Base-by-base conservation (phyloP, 805 yeast species). In the Cyberlindnera xylosilytica region DNA sequence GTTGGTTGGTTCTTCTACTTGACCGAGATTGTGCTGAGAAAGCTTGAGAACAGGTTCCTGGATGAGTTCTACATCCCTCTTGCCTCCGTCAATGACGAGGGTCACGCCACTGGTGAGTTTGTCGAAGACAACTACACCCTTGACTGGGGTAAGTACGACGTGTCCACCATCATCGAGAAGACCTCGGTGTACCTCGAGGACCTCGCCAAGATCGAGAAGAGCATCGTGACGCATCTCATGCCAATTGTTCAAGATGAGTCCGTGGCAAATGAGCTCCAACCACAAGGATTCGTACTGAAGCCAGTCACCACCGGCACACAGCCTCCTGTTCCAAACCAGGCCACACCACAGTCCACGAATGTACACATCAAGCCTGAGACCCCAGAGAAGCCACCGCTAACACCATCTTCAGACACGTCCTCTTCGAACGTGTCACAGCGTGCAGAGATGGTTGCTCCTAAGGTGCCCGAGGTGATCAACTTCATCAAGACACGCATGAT, bases 1-100 rank as follows among this genome's bases (percentile, higher is more conserved):
- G 38, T 49, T 6, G 44, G 56, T 24, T 56, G 61, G 59, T 52
- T 56, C 40, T 56, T 41, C 38, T 52, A 46, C 31, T 32, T 56
- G 3, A 56, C 61, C 3, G 61, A 54, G 37, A 52, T 56, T 15
- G 49, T 50, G 6, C 35, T 56, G 20, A 38, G 61, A 36, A 54
- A 49, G 36, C 33, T 56, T 20, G 61, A 56, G 27, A 56, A 56
- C 36, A 47, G 51, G 22, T 33, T 56, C 18, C 29, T 56, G 13
- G 55, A 56, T 45, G 58, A 54, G 10, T 47, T 54, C 22, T 56
- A 50, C 38, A 44, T 44, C 1, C 58, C 58, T 3, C 20, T 41
- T 19, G 38, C 43, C 4, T 16, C 40, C 4, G 27, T 50, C 1
- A 39, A 32, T 15, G 45, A 45, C 24, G 34, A 37, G 8, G 38